phyloP scores from a whole-genome alignment of 345 rosid genomes.

The Gossypium raimondii region DNA sequence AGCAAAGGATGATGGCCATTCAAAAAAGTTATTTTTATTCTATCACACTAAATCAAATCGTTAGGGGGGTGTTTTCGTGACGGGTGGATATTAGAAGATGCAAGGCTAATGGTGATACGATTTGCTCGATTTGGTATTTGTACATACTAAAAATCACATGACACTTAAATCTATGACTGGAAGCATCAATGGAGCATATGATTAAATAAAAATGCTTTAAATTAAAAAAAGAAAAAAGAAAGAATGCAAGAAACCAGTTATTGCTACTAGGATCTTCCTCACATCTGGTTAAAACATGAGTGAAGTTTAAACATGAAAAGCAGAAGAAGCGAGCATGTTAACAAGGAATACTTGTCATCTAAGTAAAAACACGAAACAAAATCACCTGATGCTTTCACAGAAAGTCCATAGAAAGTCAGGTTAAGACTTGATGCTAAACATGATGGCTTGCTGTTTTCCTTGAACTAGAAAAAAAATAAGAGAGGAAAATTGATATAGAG shows the following conservation, averaged over 20 bases:
- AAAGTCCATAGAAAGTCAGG: conserved; percentile 29
- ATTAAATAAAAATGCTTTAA: background rate
- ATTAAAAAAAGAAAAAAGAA: background rate
- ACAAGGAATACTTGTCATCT: conserved; percentile 21
- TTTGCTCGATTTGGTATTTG: background rate
- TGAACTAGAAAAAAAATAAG: background rate
- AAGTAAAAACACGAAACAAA: conserved; percentile 20
- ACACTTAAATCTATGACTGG: background rate
- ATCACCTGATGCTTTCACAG: conserved; percentile 25
- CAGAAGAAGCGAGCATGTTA: conserved; percentile 13
- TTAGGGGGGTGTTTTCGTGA: too few relatives aligned
- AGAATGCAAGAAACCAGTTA: background rate
- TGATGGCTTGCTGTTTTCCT: conserved; percentile 15
- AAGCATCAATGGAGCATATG: too few relatives aligned
- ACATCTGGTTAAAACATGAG: conserved; percentile 13
- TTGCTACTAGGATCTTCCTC: conserved; percentile 15
- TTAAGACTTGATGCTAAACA: conserved; percentile 27
- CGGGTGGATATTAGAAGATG: too few relatives aligned
- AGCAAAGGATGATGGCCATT: too few relatives aligned
- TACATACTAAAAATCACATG: background rate
- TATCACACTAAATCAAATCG: too few relatives aligned
- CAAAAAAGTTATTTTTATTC: too few relatives aligned
- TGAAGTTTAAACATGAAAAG: conserved; percentile 19
- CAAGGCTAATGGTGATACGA: too few relatives aligned
- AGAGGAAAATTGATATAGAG: background rate